Percentiles rank a stretch among this genome's conserved stretches.
Evolutionary conservation across 2,329 filamentous ascomycete genomes (phyloP).

Genomic region (Calonectria crousiana): DNA sequence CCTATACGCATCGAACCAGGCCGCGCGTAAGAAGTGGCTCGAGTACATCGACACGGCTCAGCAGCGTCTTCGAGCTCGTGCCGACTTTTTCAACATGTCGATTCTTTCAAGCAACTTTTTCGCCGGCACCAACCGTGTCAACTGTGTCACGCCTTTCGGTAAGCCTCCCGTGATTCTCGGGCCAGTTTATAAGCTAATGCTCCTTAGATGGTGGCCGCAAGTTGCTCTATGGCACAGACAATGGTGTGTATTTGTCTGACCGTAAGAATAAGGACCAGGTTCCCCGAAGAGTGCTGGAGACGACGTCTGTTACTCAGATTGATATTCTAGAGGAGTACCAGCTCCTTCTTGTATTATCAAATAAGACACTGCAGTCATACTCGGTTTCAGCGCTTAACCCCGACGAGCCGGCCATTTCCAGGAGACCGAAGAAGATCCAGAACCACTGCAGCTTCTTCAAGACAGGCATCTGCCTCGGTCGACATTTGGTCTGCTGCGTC

Average conservation of each 20-base stretch:
- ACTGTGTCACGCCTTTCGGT: constrained; percentile 94
- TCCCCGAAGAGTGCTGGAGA: constrained; percentile 88
- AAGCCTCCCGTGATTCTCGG: constrained; percentile 51
- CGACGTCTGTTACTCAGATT: constrained; percentile 89
- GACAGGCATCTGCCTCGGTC: constrained; percentile 91
- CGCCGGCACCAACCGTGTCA: constrained; percentile 81
- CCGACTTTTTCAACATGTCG: constrained; percentile 88
- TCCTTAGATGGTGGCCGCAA: constrained; percentile 89
- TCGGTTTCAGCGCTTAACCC: constrained; percentile 87
- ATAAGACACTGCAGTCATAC: constrained; percentile 93
- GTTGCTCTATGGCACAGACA: constrained; percentile 93
- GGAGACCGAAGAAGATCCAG: constrained; percentile 94
- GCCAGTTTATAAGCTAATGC: constrained; percentile 29
- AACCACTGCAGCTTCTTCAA: constrained; percentile 99
- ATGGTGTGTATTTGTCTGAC: constrained; percentile 91
- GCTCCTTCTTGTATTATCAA: constrained; percentile 89
- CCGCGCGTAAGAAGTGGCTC: constrained; percentile 95
- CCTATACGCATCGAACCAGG: constrained; percentile 86
- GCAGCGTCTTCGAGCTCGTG: constrained; percentile 85
- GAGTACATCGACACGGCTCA: constrained; percentile 95
- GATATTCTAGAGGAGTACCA: constrained; percentile 97
- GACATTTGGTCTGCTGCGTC: constrained; percentile 95
- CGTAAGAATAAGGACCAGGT: constrained; percentile 86
- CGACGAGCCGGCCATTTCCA: constrained; percentile 82
- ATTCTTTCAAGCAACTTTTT: constrained; percentile 72